Evolutionary conservation across 495 filamentous ascomycete genomes (phyloP), one percentile per base, ranked within the genome.

Genomic region (Penicillium daleae): DNA sequence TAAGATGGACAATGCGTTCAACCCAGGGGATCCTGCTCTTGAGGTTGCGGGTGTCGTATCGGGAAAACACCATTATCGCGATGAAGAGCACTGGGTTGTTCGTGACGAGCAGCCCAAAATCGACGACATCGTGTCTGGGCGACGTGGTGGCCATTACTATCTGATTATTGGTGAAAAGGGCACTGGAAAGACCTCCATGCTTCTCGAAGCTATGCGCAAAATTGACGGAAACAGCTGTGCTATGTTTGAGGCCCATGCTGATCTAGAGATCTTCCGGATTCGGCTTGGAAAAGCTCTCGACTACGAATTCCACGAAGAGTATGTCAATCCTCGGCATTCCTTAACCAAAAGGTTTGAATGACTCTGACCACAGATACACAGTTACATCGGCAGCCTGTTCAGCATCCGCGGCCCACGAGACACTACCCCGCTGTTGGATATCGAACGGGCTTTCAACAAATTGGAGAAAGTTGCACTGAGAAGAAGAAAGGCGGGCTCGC

Each of bases 361-460:
- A 17, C 35, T 50, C 67, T 78, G 39, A 78, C 55, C 17, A n/a
- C 22, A 6, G 5, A 21, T 58, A 57, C 82, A 87, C 69, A 93
- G 96, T 73, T 98, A 99, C 71, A 96, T 99, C 54, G 95, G 95
- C 27, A 89, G 89, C 27, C 88, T 98, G 31, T 99, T 99, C 79
- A 93, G 90, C 60, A 96, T 98, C 65, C 86, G 92, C 32, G 95
- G 95, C 0, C 95, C 96, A 0, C 85, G 95, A 21, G 95, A 99
- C 66, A 92, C 91, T 2, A 93, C 90, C 0, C 91, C 95, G 5
- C 74, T 99, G 19, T 80, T 99, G 15, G 95, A 99, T 66, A 97
- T 99, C 54, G 95, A 99, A 69, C 86, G 95, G 17, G 95, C 95
- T 2, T 88, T 99, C 75, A 99, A 99, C 82, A 97, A 98, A 74